A percentile compares a stretch with the other conserved stretches of the same genome.
phyloP scores from a whole-genome alignment of 2,329 filamentous ascomycete genomes.

The Pleoardoris graminearum region DNA sequence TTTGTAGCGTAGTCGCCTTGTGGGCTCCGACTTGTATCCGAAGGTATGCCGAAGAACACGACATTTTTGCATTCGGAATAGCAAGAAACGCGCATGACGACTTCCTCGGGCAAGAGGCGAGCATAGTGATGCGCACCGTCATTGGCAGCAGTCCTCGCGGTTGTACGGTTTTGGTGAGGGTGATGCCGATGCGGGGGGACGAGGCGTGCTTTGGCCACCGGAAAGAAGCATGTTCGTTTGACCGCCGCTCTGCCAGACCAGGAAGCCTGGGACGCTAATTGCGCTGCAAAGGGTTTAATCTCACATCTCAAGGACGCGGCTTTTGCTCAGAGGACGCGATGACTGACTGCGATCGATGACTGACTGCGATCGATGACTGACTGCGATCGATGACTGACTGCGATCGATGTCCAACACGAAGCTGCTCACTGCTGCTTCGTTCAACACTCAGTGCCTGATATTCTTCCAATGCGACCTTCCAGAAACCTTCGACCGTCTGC shows the following conservation, averaged over 20 bases:
- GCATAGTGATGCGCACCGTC: too few relatives aligned
- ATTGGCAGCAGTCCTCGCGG: not conserved
- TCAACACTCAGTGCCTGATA: conserved; percentile 6
- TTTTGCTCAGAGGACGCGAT: conserved; percentile 7
- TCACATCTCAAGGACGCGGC: conserved; percentile 16
- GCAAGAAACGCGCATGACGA: not conserved
- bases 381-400: not conserved
- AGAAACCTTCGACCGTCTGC: conserved; percentile 16
- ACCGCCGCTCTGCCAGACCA: conserved; percentile 11
- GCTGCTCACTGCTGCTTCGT: not conserved
- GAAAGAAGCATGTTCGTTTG: conserved; percentile 12
- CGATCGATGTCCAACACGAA: too few relatives aligned
- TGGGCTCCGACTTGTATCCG: not conserved
- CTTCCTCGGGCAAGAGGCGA: not conserved
- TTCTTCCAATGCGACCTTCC: conserved; percentile 14
- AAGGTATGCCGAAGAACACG: not conserved
- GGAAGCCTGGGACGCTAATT: conserved; percentile 29
- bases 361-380: not conserved
- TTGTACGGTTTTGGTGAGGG: not conserved
- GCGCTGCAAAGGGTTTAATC: conserved; percentile 26
- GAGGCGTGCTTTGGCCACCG: not conserved
- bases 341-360: not conserved
- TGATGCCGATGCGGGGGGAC: conserved; percentile 1
- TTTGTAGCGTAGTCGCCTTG: not conserved
- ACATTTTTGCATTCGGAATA: conserved; percentile 12